Evolutionary conservation across 148 eudicot genomes (phyloP), one percentile per base, ranked within the genome.

Genomic region (Suaeda aralocaspica): DNA sequence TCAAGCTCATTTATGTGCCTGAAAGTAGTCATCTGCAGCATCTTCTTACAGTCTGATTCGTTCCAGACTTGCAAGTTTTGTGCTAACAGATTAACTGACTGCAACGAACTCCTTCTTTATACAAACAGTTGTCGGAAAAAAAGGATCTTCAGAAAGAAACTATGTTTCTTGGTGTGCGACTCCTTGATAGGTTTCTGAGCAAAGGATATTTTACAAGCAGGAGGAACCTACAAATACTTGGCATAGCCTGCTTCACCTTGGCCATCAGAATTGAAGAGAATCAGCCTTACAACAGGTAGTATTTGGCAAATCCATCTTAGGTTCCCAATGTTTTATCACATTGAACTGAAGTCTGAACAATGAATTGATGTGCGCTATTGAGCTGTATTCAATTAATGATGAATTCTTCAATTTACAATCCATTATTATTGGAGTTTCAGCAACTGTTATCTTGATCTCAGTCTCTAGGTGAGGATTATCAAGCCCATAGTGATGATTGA

Each of bases 251-350:
- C 78, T 89, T 95, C 72, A 81, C 97, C 19, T 75, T 95, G 71
- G 99, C 99, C 67, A 82, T 86, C 74, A 87, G 99, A 82, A 81
- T 95, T 49, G 99, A 91, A 82, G 99, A 95, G 73, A 91, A 87
- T 66, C 99, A 91, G 84, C 99, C 96, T 67, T 81, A 72, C 77
- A 94, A 95, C 80, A 82, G 88, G 99, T 94, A 78, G 44, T 26
- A 46, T 53, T 46, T 22, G 52, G n/a, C 41, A 39, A 13, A 60
- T 26, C 36, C 0, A 50, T 48, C 58, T n/a, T 22, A 41, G 4
- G 41, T 2, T 42, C 36, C n/a, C 9, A 36, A 36, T 36, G 28
- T 22, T 67, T 31, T 19, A 1, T 31, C 48, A 13, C 51, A 21
- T 22, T 6, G n/a, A n/a, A n/a, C n/a, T n/a, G n/a, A n/a, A n/a